A percentile compares a stretch with the other conserved stretches of the same genome.
These are phyloP conservation scores for Parastagonospora avenae DNA, from an alignment of 2,329 filamentous ascomycete genomes.

Conservation along the genomic window DNA sequence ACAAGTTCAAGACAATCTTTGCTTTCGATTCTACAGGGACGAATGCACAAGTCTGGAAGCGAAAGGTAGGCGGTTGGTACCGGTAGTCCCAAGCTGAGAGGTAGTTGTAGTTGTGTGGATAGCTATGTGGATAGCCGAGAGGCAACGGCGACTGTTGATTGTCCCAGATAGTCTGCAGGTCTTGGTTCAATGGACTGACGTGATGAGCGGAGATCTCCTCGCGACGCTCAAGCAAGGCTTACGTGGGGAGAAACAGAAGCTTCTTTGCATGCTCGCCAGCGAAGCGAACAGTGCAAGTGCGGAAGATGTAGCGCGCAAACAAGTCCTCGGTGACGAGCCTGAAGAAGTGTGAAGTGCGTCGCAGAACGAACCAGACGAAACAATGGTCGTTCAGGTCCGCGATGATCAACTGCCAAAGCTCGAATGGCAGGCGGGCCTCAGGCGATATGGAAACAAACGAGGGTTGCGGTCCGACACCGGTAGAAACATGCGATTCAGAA, in stretches of 20 bases:
- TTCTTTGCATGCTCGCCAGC: slow-evolving; percentile 17
- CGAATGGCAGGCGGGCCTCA: slow-evolving; percentile 15
- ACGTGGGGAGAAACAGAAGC: slow-evolving; percentile 8
- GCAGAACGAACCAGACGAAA: slow-evolving; percentile 27
- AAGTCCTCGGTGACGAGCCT: slow-evolving; percentile 19
- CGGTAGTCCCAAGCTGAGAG: not conserved
- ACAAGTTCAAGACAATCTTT: slow-evolving; percentile 17
- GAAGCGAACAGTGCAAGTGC: slow-evolving; percentile 22
- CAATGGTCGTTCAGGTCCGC: slow-evolving; percentile 18
- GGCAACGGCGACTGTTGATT: too few species aligned
- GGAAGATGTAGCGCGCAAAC: slow-evolving; percentile 18
- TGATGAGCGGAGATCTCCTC: slow-evolving; percentile 9
- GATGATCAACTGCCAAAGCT: slow-evolving; percentile 22
- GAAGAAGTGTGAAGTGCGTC: slow-evolving; percentile 19
- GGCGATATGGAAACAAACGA: slow-evolving; percentile 10
- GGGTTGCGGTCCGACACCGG: slow-evolving; percentile 15
- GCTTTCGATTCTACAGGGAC: slow-evolving; percentile 20
- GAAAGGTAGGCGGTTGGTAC: slow-evolving; percentile 15
- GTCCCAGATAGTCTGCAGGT: too few species aligned
- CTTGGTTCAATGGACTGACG: slow-evolving; percentile 6
- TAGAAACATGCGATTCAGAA: slow-evolving; percentile 11
- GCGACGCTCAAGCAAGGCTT: slow-evolving; percentile 13
- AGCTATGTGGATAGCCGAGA: too few species aligned
- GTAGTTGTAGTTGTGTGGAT: too few species aligned
- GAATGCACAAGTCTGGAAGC: slow-evolving; percentile 22